Evolutionary conservation across 805 yeast genomes (phyloP), one percentile per base, ranked within the genome.

Genomic region (Candida dajiaensis): DNA sequence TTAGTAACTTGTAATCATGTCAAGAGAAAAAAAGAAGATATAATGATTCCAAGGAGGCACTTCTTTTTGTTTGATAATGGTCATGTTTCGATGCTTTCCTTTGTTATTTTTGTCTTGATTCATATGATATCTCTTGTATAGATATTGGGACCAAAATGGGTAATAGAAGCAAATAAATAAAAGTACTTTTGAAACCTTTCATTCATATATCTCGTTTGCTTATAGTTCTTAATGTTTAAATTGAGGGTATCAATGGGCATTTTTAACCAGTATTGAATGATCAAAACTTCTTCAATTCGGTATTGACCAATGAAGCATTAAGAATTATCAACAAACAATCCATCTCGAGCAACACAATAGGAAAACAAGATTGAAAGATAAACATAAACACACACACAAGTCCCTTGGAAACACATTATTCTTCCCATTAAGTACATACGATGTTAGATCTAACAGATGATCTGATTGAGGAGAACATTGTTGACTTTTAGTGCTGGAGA

Each of bases 401-500:
- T n/a, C 28, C 12, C 28, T 13, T 25, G 28, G 28, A 25, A 10
- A 25, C 28, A 25, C 11, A 6, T 25, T 25, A 9, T 25, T 13
- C n/a, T 11, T 28, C n/a, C 31, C 2, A 4, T 28, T 22, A 22
- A 6, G 31, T 29, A 60, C 62, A 44, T 55, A 60, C 64, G 44
- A 60, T 58, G 55, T 60, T 60, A 54, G 56, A 54, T 54, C 58
- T 60, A 49, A 60, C 59, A 56, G 64, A 53, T 50, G 61, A 55
- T 60, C 64, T 60, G 54, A 60, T 23, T 42, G 64, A 58, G 48
- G 63, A 57, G 58, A 60, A 60, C 64, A 60, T 60, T 49, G 45
- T 48, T 43, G 45, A 33, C 6, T 18, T n/a, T 22, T 39, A 38
- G 40, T 41, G 29, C 51, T 45, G 22, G 23, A 29, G 23, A 41